Conservation (phyloP, 2,329 filamentous ascomycete species). For the Hortaea sp. region DNA sequence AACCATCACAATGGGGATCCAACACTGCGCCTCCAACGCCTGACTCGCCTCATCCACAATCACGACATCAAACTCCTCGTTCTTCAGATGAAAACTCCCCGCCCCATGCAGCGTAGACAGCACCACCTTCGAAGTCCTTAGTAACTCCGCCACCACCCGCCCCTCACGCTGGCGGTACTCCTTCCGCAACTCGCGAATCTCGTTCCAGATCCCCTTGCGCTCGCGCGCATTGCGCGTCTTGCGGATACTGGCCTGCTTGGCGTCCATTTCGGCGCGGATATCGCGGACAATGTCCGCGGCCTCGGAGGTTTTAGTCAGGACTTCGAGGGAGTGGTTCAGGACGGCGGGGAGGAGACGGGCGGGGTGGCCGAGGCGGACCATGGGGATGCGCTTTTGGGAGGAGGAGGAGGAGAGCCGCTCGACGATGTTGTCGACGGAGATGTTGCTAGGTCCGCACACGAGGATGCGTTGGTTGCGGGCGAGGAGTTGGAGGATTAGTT, state of each 20-base stretch:
- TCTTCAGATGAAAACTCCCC: constrained; percentile 70
- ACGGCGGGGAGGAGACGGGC: constrained; percentile 83
- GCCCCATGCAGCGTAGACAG: constrained; percentile 88
- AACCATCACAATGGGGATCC: constrained; percentile 65
- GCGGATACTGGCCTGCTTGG: constrained; percentile 76
- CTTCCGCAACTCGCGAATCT: constrained; percentile 74
- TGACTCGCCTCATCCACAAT: constrained; percentile 95
- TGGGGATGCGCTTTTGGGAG: constrained; percentile 64
- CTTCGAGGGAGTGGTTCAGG: constrained; percentile 79
- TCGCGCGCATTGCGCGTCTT: constrained; percentile 78
- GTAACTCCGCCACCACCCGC: constrained; percentile 65
- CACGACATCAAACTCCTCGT: constrained; percentile 80
- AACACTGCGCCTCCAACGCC: constrained; percentile 91
- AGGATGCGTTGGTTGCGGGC: constrained; percentile 64
- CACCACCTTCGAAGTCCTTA: constrained; percentile 73
- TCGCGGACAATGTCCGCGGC: constrained; percentile 83
- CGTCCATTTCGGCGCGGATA: constrained; percentile 84
- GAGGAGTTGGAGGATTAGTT: constrained; percentile 85
- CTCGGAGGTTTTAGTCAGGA: constrained; percentile 81
- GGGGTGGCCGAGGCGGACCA: constrained; percentile 85
- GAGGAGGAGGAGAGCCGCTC: constrained; percentile 63
- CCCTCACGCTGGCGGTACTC: constrained; percentile 81
- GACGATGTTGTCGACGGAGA: constrained; percentile 96
- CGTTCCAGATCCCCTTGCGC: constrained; percentile 68
- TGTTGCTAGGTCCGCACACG: constrained; percentile 94